phyloP scores from a whole-genome alignment of 257 asterid species.

The Eucommia ulmoides region DNA sequence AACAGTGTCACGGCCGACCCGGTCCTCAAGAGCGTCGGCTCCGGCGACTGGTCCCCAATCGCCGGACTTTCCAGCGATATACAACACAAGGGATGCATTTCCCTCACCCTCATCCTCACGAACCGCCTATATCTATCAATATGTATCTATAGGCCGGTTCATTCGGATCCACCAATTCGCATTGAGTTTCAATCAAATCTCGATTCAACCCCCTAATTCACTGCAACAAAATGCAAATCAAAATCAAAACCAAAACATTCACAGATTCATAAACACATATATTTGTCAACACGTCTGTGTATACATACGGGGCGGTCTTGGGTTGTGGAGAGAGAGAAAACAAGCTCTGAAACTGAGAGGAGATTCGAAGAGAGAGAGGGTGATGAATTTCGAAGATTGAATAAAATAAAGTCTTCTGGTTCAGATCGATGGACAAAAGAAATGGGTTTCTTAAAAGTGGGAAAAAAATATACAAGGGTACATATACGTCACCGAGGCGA shows the following conservation, averaged over 20 bases:
- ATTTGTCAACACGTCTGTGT: background rate
- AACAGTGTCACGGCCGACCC: conserved; percentile 58
- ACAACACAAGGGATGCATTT: conserved; percentile 94
- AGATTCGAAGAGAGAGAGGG: conserved; percentile 3
- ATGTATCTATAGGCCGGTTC: too few species aligned
- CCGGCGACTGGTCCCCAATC: conserved; percentile 61
- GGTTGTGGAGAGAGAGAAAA: conserved; percentile 4
- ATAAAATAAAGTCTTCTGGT: background rate
- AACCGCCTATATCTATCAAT: background rate
- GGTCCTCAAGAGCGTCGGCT: conserved; percentile 56
- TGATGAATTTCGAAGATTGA: background rate
- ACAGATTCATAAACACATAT: background rate
- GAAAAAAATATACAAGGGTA: background rate
- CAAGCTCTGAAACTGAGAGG: conserved; percentile 36
- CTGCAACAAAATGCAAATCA: background rate
- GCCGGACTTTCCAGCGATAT: conserved; percentile 58
- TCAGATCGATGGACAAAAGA: background rate
- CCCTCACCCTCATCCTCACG: conserved; percentile 63
- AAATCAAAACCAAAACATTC: background rate
- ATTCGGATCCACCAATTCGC: too few species aligned
- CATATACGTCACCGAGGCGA: background rate
- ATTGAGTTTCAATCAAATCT: background rate
- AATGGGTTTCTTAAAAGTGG: background rate
- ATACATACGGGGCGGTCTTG: background rate
- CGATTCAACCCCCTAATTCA: background rate